Evolutionary conservation across 768 basidiomycete species (phyloP).

Genomic region (Mrakia blollopis): DNA sequence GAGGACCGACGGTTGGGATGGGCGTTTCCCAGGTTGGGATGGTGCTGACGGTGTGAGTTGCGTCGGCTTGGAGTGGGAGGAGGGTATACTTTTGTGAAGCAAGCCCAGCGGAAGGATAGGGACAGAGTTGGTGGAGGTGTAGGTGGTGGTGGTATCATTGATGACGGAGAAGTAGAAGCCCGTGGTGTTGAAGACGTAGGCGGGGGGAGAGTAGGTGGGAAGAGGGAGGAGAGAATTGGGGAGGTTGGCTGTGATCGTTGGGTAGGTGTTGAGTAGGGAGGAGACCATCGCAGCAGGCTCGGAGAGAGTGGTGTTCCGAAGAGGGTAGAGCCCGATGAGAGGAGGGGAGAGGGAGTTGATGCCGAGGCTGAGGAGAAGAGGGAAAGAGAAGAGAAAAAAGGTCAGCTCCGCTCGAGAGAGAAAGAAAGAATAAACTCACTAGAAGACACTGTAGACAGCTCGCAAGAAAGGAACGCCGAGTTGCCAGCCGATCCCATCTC

Average conservation of each 20-base stretch:
- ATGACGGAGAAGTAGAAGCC: not conserved
- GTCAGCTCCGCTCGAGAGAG: not conserved
- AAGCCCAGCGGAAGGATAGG: not conserved
- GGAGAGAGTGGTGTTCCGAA: not conserved
- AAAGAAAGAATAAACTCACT: constrained; percentile 30
- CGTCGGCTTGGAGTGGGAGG: not conserved
- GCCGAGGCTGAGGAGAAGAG: constrained; percentile 36
- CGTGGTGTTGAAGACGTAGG: constrained; percentile 27
- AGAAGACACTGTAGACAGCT: constrained; percentile 41
- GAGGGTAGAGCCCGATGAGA: constrained; percentile 39
- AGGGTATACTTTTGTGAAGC: not conserved
- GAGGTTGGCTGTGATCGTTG: constrained; percentile 6
- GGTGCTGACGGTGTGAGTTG: not conserved
- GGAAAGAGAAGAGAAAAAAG: not conserved
- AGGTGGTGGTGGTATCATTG: not conserved
- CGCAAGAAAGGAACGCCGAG: constrained; percentile 42
- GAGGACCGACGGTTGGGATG: constrained; percentile 2
- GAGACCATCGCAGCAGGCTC: not conserved
- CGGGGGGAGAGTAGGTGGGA: constrained; percentile 12
- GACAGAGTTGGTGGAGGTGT: constrained; percentile 1
- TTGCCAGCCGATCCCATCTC: constrained; percentile 43
- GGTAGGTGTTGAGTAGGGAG: constrained; percentile 5
- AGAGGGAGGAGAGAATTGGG: constrained; percentile 24
- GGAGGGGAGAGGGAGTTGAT: constrained; percentile 41
- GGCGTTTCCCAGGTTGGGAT: not conserved